Evolutionary conservation across 345 rosid genomes (phyloP).

Genomic region (Eucalyptus rudis): DNA sequence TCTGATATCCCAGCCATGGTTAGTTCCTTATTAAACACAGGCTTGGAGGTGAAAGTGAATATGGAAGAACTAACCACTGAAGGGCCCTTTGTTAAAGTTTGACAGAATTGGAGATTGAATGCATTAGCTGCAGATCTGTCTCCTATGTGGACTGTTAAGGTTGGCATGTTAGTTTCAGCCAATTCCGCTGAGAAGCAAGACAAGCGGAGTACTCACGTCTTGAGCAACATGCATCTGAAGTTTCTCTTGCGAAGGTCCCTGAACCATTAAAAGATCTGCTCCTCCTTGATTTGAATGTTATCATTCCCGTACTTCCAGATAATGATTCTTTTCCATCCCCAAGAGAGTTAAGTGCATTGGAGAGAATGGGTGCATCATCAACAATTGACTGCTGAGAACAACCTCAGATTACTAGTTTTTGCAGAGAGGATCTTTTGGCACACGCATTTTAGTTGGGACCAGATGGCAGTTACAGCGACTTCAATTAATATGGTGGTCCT

Average conservation of each 20-base stretch:
- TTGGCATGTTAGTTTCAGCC: not conserved
- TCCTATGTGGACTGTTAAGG: not conserved
- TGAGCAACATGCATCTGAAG: not conserved
- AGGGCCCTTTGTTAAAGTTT: not conserved
- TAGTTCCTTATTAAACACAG: constrained; percentile 15
- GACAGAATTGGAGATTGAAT: not conserved
- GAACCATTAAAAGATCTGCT: not conserved
- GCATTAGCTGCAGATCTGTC: not conserved
- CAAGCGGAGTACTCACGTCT: not conserved
- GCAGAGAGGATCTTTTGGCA: too few relatives aligned
- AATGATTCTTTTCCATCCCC: not conserved
- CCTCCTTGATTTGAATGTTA: not conserved
- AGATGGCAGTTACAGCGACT: too few relatives aligned
- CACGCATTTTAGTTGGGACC: too few relatives aligned
- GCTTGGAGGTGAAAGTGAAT: constrained; percentile 28
- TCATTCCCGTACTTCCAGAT: not conserved
- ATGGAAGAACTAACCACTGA: constrained; percentile 23
- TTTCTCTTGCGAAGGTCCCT: not conserved
- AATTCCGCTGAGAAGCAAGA: not conserved
- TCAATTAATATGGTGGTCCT: too few relatives aligned
- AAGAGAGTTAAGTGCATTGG: not conserved
- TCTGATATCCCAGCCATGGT: constrained; percentile 37
- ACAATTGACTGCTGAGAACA: not conserved
- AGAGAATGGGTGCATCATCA: not conserved
- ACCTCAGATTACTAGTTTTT: not conserved